Evolutionary conservation across 441 rosid species (phyloP).

Genomic region (Erysimum cheiri): DNA sequence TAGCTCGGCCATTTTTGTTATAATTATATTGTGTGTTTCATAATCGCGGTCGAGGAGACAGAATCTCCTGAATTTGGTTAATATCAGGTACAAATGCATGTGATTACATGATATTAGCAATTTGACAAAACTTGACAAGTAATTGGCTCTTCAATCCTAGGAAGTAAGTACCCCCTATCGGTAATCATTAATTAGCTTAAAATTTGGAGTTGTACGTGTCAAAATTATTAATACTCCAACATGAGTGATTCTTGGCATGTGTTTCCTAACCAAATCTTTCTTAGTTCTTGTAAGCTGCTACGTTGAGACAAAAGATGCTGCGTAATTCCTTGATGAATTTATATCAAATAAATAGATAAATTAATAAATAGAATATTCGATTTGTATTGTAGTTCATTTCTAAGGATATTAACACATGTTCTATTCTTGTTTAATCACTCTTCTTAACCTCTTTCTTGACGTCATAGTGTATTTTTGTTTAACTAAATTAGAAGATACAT

Average conservation of each 20-base stretch:
- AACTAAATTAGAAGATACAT: not conserved
- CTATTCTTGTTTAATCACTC: slow-evolving; percentile 11
- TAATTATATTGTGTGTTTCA: slow-evolving; percentile 24
- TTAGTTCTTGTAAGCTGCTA: slow-evolving; percentile 28
- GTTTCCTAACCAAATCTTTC: slow-evolving; percentile 39
- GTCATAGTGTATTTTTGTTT: not conserved
- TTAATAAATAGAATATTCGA: not conserved
- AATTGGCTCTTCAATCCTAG: slow-evolving; percentile 38
- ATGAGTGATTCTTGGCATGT: slow-evolving; percentile 41
- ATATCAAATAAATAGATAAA: not conserved
- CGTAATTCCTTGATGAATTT: not conserved
- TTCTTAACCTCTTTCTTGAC: slow-evolving; percentile 2
- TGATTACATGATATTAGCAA: slow-evolving; percentile 19
- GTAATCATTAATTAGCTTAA: slow-evolving; percentile 9
- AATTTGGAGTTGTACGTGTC: slow-evolving; percentile 2
- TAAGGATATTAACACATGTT: slow-evolving; percentile 8
- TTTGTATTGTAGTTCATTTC: not conserved
- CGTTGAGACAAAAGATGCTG: slow-evolving; percentile 23
- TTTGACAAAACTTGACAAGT: not conserved
- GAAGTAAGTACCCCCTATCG: slow-evolving; percentile 30
- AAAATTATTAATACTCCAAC: slow-evolving; percentile 12
- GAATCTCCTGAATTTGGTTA: slow-evolving; percentile 34
- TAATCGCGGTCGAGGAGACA: slow-evolving; percentile 24
- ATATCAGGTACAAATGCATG: slow-evolving; percentile 33
- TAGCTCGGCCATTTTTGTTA: not conserved